phyloP scores from a whole-genome alignment of 1,284 basidiomycete species.

The Rhodotorula sp. region DNA sequence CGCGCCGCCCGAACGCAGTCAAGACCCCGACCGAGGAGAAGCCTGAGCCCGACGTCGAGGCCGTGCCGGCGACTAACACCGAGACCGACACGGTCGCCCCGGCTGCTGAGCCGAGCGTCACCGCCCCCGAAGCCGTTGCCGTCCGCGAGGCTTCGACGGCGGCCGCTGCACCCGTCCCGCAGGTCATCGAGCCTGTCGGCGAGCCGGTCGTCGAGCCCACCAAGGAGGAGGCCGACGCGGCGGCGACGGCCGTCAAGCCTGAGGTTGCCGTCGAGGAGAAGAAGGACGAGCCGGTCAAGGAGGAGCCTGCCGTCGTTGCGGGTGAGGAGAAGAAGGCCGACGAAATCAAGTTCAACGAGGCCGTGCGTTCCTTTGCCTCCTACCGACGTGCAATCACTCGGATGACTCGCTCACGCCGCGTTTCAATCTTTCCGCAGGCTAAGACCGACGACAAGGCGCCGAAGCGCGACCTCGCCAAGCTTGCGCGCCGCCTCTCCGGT shows the following conservation, averaged over 20 bases:
- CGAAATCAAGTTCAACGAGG: slow-evolving; percentile 33
- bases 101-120: neutral
- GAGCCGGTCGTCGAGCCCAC: slow-evolving; percentile 22
- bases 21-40: slow-evolving; percentile 36
- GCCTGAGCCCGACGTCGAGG: slow-evolving; percentile 13
- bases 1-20: neutral
- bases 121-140: slow-evolving; percentile 27
- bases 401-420: rapidly evolving
- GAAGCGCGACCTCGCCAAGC: slow-evolving; percentile 35
- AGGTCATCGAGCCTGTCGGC: slow-evolving; percentile 31
- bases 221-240: slow-evolving; percentile 1
- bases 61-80: neutral
- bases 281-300: neutral
- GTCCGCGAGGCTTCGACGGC: slow-evolving; percentile 3
- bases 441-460: slow-evolving; percentile 31
- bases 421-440: slow-evolving; percentile 2
- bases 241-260: slow-evolving; percentile 11
- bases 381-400: too few species aligned
- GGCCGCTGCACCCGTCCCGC: slow-evolving; percentile 36
- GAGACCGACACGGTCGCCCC: neutral
- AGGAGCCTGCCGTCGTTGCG: neutral
- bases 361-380: neutral
- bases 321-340: slow-evolving; percentile 7
- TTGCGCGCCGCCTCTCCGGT: slow-evolving; percentile 40
- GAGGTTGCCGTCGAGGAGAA: neutral